Base-by-base conservation (phyloP, 1,284 basidiomycete species). In the Gymnopus androsaceus region DNA sequence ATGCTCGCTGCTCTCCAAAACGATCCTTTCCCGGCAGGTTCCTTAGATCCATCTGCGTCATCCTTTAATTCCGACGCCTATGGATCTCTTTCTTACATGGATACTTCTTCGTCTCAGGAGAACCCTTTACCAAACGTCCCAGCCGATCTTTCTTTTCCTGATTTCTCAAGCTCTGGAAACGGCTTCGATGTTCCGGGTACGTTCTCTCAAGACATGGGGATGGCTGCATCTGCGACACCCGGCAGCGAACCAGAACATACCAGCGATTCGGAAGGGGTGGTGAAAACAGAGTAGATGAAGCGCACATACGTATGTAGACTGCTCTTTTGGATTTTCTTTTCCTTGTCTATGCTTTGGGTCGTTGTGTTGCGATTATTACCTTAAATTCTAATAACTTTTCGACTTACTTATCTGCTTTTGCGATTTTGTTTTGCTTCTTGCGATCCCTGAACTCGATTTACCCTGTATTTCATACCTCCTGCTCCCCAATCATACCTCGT, bases 1-100 rank as follows among this genome's bases (percentile, higher is more conserved):
- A 92, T 92, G 90, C 81, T 92, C 60, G 90, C 90, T 45, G 89
- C 88, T 8, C 76, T 92, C 60, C 89, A 90, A 67, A 82, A 86
- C 46, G 90, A 91, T 57, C 67, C 83, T 28, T 92, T 88, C 73
- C 76, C 81, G 11, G 61, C 78, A 37, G 80, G 80, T 55, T 74
- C 85, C 49, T 74, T 90, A 64, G 88, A 90, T 67, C 78, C 83
- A 12, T 69, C 81, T 54, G 71, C 81, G 45, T 77, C 80, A 9
- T 73, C 75, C 27, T 90, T 88, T 67, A 82, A 78, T 65, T 66
- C 83, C 27, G 88, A 89, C 66, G 80, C 82, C 23, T 90, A 88
- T 68, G 80, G 79, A 51, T 75, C 85, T 37, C 74, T 89, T 64
- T 80, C 84, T 42, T 90, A 89, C 69, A 88, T 91, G 84, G 88